Percentiles rank a stretch among this genome's conserved stretches.
Conservation (phyloP, 2,329 filamentous ascomycete genomes). For the Cucurbitaria berberidis region DNA sequence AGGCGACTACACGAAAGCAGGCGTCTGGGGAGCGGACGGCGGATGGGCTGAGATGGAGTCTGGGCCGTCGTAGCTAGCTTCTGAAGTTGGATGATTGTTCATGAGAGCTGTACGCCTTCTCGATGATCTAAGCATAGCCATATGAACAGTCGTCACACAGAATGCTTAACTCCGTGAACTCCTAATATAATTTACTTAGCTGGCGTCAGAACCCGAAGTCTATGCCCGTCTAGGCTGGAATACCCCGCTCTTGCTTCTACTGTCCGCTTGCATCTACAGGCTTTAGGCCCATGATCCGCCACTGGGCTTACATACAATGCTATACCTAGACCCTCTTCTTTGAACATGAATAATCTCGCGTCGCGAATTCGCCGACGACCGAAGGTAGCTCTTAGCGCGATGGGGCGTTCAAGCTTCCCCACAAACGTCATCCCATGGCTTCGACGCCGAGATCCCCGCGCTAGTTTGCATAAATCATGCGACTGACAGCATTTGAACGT, state of each 20-base stretch:
- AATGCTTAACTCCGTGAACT: background rate
- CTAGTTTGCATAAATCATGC: background rate
- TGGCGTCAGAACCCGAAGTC: too few species aligned
- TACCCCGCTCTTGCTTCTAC: background rate
- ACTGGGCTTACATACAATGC: background rate
- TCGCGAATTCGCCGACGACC: background rate
- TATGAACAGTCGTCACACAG: background rate
- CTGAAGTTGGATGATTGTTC: background rate
- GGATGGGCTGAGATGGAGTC: constrained; percentile 70
- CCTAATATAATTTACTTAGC: too few species aligned
- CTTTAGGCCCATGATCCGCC: background rate
- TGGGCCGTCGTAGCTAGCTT: constrained; percentile 55
- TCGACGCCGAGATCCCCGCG: background rate
- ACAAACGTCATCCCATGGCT: constrained; percentile 10
- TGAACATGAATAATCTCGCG: background rate
- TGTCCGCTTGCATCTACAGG: background rate
- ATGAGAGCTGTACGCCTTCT: background rate
- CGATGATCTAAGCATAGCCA: background rate
- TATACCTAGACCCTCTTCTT: background rate
- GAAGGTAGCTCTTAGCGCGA: background rate
- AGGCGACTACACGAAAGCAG: constrained; percentile 78
- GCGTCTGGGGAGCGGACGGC: constrained; percentile 69
- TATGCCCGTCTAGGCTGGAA: background rate
- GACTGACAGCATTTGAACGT: background rate
- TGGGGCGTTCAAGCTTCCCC: constrained; percentile 2